These are phyloP conservation scores for Eucalyptus decipiens DNA, from an alignment of 345 rosid species.

Conservation along the genomic window DNA sequence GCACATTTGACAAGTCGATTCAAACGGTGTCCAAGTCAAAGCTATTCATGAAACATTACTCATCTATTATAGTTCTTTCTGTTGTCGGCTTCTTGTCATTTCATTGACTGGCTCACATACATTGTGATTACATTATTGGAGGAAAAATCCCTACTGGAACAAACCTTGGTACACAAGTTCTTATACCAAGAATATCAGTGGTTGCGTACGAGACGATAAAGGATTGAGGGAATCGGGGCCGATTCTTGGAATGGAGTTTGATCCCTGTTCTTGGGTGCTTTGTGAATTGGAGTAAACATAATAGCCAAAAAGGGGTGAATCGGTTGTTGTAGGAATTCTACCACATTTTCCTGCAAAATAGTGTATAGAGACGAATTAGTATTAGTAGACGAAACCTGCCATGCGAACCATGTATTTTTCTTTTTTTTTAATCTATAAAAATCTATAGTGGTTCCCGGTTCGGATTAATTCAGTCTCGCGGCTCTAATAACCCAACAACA, in stretches of 20 bases:
- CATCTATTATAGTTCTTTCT: neutral
- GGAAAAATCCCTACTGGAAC: neutral
- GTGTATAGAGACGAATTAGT: too few relatives aligned
- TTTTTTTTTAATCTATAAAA: too few relatives aligned
- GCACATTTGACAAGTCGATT: neutral
- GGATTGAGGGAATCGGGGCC: neutral
- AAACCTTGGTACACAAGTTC: neutral
- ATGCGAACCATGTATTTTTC: neutral
- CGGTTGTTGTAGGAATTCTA: neutral
- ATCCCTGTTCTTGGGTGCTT: neutral
- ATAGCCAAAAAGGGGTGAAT: neutral
- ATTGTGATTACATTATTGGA: neutral
- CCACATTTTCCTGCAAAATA: neutral
- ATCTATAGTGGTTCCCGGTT: neutral
- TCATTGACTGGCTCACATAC: neutral
- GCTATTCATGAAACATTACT: neutral
- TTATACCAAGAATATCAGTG: too few relatives aligned
- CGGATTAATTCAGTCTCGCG: neutral
- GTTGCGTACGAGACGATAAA: too few relatives aligned
- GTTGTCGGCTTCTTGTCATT: neutral
- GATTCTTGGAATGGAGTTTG: neutral
- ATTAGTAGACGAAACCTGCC: neutral
- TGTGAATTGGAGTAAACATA: neutral
- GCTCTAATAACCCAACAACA: neutral
- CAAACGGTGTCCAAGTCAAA: neutral